Conservation (phyloP, 306 rosid species). For the Prunus davidiana region DNA sequence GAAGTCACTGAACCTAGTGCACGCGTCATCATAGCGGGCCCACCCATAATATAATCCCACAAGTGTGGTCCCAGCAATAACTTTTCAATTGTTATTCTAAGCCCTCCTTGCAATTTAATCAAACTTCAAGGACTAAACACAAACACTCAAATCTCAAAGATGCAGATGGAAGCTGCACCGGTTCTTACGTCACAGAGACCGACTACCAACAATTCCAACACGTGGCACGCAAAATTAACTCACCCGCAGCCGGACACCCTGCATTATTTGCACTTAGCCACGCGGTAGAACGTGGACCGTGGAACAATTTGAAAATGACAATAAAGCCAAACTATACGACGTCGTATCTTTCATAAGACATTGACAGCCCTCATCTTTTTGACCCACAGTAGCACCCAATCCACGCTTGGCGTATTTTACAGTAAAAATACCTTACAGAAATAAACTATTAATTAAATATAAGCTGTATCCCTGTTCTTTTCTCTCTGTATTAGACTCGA, state of each 20-base stretch:
- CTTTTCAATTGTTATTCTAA: too few relatives aligned
- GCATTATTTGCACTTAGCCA: background rate
- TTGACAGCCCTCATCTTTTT: background rate
- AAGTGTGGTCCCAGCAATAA: too few relatives aligned
- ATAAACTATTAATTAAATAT: background rate
- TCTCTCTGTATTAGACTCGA: background rate
- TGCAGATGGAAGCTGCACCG: background rate
- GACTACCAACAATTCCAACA: background rate
- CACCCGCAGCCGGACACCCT: background rate
- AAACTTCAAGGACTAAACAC: background rate
- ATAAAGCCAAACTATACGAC: background rate
- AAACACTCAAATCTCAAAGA: background rate
- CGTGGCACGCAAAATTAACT: background rate
- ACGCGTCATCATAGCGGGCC: background rate
- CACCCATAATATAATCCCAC: background rate
- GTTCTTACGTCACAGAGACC: constrained; percentile 3
- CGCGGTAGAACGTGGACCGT: background rate
- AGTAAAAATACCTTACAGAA: background rate
- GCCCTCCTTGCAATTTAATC: background rate
- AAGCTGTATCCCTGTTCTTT: background rate
- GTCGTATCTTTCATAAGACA: too few relatives aligned
- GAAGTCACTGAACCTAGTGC: background rate
- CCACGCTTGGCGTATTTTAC: background rate
- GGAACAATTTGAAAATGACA: background rate
- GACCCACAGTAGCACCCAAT: background rate